phyloP scores from a whole-genome alignment of 306 rosid genomes.

The Senna tora region DNA sequence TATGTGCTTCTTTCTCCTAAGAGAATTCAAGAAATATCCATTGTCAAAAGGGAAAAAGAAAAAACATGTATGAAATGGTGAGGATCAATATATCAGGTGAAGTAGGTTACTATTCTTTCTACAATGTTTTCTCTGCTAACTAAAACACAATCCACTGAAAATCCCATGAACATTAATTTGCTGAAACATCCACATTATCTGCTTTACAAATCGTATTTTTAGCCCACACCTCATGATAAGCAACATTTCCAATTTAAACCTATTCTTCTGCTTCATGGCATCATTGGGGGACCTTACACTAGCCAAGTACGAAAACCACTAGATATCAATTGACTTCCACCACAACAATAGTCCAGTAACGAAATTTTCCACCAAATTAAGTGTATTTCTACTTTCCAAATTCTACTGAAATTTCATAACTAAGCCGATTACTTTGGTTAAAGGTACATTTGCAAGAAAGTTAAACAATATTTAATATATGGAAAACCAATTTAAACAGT shows the following conservation, averaged over 20 bases:
- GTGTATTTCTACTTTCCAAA: neutral
- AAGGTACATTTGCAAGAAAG: neutral
- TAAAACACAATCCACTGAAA: slow-evolving; percentile 13
- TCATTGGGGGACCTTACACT: slow-evolving; percentile 4
- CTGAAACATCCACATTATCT: slow-evolving; percentile 4
- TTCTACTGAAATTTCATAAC: slow-evolving; percentile 4
- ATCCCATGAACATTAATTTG: slow-evolving; percentile 4
- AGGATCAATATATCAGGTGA: neutral
- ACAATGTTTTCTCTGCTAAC: neutral
- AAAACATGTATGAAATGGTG: neutral
- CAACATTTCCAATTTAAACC: neutral
- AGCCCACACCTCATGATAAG: neutral
- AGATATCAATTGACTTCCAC: neutral
- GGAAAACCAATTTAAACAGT: neutral
- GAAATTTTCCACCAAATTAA: neutral
- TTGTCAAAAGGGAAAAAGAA: slow-evolving; percentile 26
- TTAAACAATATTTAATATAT: neutral
- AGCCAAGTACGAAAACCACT: slow-evolving; percentile 1
- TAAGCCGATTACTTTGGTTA: neutral
- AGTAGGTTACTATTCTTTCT: slow-evolving; percentile 11
- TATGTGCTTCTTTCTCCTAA: slow-evolving; percentile 60
- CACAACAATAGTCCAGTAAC: slow-evolving; percentile 10
- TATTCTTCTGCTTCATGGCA: neutral
- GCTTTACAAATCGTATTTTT: slow-evolving; percentile 7
- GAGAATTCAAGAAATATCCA: slow-evolving; percentile 17